These are phyloP conservation scores for Pestalotiopsis sp. DNA, from an alignment of 2,329 filamentous ascomycete genomes.

Conservation along the genomic window DNA sequence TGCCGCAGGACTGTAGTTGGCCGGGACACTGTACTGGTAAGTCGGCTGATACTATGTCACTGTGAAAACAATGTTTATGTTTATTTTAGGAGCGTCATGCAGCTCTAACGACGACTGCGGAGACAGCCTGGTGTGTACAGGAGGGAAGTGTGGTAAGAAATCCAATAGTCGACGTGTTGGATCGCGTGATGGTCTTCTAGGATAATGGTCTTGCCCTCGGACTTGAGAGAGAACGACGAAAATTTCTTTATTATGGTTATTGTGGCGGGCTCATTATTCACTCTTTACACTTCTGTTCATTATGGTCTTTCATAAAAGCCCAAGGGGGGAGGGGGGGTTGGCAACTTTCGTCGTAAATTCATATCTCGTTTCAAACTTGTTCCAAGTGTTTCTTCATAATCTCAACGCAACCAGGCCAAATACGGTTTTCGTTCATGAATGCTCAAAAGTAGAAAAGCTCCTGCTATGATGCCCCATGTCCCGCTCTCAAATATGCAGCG, in stretches of 20 bases:
- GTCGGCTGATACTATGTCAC: not conserved
- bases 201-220: not conserved
- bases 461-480: not conserved
- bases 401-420: not conserved
- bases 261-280: not conserved
- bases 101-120: not conserved
- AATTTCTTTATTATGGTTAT: not conserved
- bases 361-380: not conserved
- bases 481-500: slow-evolving; percentile 13
- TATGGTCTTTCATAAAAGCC: not conserved
- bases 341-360: not conserved
- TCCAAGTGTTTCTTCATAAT: not conserved
- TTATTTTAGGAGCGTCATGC: not conserved
- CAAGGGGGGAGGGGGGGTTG: not conserved
- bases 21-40: slow-evolving; percentile 1
- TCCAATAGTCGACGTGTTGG: not conserved
- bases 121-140: not conserved
- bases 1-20: slow-evolving; percentile 6
- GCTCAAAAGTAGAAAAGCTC: not conserved
- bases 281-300: not conserved
- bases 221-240: not conserved
- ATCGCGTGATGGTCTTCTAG: not conserved
- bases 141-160: not conserved
- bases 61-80: not conserved
- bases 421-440: not conserved